Evolutionary conservation across 1,284 basidiomycete species (phyloP).

Genomic region (Boletus smithii): DNA sequence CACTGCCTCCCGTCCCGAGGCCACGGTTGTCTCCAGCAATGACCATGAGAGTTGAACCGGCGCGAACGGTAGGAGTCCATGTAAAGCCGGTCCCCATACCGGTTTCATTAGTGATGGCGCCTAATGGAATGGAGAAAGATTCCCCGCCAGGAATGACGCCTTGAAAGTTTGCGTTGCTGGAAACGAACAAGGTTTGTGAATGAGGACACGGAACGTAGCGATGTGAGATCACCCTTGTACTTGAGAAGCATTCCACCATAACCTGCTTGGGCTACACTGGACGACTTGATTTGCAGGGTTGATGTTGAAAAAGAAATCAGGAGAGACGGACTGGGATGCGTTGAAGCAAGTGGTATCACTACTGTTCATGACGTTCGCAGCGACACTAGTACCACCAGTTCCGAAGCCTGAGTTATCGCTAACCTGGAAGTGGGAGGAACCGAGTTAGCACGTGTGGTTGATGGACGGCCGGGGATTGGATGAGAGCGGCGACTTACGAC

Average conservation of each 20-base stretch:
- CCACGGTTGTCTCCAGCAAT: slow-evolving; percentile 66
- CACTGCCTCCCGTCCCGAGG: slow-evolving; percentile 65
- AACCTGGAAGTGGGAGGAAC: slow-evolving; percentile 44
- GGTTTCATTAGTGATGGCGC: slow-evolving; percentile 39
- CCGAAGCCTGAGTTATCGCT: slow-evolving; percentile 69
- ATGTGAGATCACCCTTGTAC: slow-evolving; percentile 53
- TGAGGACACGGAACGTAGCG: neutral
- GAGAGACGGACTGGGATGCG: slow-evolving; percentile 43
- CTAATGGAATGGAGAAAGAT: slow-evolving; percentile 60
- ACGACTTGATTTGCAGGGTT: slow-evolving; percentile 57
- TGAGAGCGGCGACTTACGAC: slow-evolving; percentile 64
- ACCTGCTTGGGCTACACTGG: slow-evolving; percentile 55
- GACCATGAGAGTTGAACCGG: slow-evolving; percentile 61
- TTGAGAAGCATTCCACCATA: slow-evolving; percentile 56
- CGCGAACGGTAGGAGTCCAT: slow-evolving; percentile 64
- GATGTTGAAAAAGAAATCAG: slow-evolving; percentile 59
- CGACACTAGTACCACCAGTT: slow-evolving; percentile 68
- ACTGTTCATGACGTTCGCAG: slow-evolving; percentile 52
- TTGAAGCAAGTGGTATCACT: slow-evolving; percentile 61
- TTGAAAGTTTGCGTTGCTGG: slow-evolving; percentile 55
- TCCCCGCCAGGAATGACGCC: slow-evolving; percentile 77
- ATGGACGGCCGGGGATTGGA: too few species aligned
- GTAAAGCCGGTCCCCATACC: slow-evolving; percentile 57
- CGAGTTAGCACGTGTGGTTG: neutral
- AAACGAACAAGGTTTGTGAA: neutral